Conservation (phyloP, 2,329 filamentous ascomycete genomes). For the Calonectria multiphialidica region DNA sequence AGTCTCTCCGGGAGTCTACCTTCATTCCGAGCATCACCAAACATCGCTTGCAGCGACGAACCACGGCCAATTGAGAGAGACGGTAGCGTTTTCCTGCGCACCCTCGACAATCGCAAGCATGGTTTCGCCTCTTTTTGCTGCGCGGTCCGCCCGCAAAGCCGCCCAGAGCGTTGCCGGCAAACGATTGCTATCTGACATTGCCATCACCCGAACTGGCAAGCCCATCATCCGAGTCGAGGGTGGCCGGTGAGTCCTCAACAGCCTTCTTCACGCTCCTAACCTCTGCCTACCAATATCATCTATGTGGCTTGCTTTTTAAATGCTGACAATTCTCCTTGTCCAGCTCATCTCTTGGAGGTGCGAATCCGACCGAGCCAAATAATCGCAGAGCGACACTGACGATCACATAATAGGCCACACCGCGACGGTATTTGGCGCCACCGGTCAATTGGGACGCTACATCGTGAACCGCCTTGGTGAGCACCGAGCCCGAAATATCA, state of each 20-base stretch:
- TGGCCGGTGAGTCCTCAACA: conserved; percentile 76
- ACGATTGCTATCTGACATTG: conserved; percentile 80
- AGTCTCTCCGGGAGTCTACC: conserved; percentile 40
- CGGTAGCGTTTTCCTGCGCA: conserved; percentile 45
- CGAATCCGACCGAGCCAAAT: conserved; percentile 34
- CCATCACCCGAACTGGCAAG: conserved; percentile 96
- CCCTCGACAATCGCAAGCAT: conserved; percentile 56
- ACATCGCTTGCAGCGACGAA: conserved; percentile 38
- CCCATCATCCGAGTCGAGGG: conserved; percentile 90
- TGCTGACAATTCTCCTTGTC: conserved; percentile 50
- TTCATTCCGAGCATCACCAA: conserved; percentile 40
- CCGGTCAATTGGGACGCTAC: conserved; percentile 94
- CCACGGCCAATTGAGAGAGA: conserved; percentile 48
- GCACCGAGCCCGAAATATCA: conserved; percentile 26
- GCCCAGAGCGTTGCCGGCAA: conserved; percentile 61
- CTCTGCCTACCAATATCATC: not conserved
- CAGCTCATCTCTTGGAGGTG: conserved; percentile 91
- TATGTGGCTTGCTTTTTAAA: conserved; percentile 35
- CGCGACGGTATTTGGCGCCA: conserved; percentile 97
- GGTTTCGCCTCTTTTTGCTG: conserved; percentile 68
- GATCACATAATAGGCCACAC: conserved; percentile 78
- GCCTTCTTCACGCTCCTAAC: not conserved
- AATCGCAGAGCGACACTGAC: conserved; percentile 40
- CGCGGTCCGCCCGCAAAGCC: conserved; percentile 64
- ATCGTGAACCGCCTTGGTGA: conserved; percentile 93